A percentile compares a stretch with the other conserved stretches of the same genome.
Evolutionary conservation across 139 green algal genomes (phyloP).

Genomic region (Chlorella sp.): DNA sequence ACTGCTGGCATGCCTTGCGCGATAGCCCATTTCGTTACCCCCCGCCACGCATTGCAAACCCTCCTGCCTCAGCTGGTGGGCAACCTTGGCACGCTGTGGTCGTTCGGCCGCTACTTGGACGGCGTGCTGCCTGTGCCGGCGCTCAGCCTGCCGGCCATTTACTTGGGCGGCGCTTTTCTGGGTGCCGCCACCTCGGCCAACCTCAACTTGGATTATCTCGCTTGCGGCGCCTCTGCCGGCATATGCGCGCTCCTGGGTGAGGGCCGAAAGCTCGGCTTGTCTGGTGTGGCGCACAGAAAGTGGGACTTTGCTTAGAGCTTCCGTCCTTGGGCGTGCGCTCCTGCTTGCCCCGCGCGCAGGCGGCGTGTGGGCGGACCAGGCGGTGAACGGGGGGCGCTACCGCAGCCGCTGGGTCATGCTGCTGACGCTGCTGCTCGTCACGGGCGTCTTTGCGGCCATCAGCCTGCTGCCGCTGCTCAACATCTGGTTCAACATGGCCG

Average conservation of each 20-base stretch:
- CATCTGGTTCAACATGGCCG: conserved; percentile 20
- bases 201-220: conserved; percentile 38
- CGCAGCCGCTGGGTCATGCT: conserved; percentile 7
- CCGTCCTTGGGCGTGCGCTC: neutral
- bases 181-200: conserved; percentile 50
- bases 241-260: conserved; percentile 51
- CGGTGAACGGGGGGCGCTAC: conserved; percentile 25
- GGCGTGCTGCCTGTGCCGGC: conserved; percentile 15
- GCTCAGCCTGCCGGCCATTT: conserved; percentile 33
- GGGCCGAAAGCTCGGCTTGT: too few species aligned
- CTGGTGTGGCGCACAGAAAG: neutral
- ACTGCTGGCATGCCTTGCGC: too few species aligned
- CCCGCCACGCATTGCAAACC: too few species aligned
- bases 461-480: conserved; percentile 45
- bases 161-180: conserved; percentile 32
- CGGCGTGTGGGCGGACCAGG: conserved; percentile 39
- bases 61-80: neutral
- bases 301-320: neutral
- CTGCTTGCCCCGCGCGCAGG: conserved; percentile 11
- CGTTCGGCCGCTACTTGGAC: conserved; percentile 45
- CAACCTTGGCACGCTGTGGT: conserved; percentile 47
- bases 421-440: conserved; percentile 24
- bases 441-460: conserved; percentile 24
- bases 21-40: too few species aligned
- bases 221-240: conserved; percentile 42